phyloP scores from a whole-genome alignment of 306 rosid genomes.

The Trifolium fragiferum region DNA sequence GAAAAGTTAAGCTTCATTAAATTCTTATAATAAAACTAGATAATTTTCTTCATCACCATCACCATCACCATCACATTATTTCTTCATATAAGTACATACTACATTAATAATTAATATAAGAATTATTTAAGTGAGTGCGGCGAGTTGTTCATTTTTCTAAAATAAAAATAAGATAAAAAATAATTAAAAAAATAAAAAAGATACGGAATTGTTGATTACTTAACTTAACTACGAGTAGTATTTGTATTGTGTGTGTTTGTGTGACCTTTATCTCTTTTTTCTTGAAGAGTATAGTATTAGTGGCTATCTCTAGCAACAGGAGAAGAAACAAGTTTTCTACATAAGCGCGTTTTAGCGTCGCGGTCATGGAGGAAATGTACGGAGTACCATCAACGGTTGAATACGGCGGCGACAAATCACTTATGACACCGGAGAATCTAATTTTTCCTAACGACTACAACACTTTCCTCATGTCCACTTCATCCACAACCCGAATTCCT shows the following conservation, averaged over 20 bases:
- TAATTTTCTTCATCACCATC: conserved; percentile 7
- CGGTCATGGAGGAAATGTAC: conserved; percentile 83
- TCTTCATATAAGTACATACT: background rate
- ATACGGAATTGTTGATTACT: conserved; percentile 15
- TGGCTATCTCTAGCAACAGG: conserved; percentile 37
- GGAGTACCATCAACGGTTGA: conserved; percentile 64
- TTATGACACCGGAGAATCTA: conserved; percentile 91
- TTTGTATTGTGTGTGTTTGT: conserved; percentile 16
- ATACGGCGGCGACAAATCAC: conserved; percentile 65
- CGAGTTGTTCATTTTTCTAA: conserved; percentile 21
- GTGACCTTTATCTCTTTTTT: conserved; percentile 39
- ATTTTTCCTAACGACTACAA: conserved; percentile 77
- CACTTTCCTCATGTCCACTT: conserved; percentile 51
- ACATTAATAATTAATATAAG: background rate
- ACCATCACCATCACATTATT: background rate
- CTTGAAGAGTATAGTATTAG: conserved; percentile 29
- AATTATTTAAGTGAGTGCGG: conserved; percentile 43
- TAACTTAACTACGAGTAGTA: background rate
- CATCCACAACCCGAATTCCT: conserved; percentile 56
- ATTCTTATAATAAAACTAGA: background rate
- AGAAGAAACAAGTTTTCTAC: background rate
- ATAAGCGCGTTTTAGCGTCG: conserved; percentile 36
- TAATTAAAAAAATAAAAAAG: background rate
- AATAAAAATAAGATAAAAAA: background rate
- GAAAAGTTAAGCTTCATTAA: conserved; percentile 9